phyloP scores from a whole-genome alignment of 306 rosid genomes.

The Ormosia emarginata region DNA sequence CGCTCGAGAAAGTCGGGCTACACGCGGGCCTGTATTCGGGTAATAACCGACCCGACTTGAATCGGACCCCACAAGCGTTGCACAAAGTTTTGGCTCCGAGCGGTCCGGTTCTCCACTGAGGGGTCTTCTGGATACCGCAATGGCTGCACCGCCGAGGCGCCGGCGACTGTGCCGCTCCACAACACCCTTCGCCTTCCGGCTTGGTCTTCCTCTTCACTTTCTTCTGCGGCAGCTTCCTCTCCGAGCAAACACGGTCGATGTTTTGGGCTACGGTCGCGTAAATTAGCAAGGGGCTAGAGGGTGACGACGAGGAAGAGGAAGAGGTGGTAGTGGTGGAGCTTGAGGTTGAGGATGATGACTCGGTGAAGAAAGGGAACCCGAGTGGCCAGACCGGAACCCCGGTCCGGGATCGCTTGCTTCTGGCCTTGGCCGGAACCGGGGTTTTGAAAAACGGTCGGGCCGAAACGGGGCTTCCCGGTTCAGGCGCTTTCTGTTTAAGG shows the following conservation, averaged over 20 bases:
- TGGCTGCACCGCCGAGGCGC: constrained; percentile 81
- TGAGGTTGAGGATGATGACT: constrained; percentile 53
- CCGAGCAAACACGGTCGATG: constrained; percentile 22
- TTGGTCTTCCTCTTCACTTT: constrained; percentile 31
- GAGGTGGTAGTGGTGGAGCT: constrained; percentile 35
- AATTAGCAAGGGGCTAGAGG: constrained; percentile 43
- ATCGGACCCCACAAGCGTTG: constrained; percentile 90
- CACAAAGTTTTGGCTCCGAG: constrained; percentile 80
- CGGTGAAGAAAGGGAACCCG: constrained; percentile 52
- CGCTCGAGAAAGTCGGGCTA: constrained; percentile 84
- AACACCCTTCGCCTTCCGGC: not conserved
- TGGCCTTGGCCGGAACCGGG: constrained; percentile 73
- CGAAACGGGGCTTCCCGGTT: not conserved
- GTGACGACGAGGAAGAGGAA: constrained; percentile 47
- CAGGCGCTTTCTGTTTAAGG: not conserved
- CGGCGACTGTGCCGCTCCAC: too few species aligned
- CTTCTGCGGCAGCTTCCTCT: not conserved
- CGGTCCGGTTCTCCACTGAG: constrained; percentile 95
- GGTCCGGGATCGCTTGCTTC: constrained; percentile 67
- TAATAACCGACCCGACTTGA: constrained; percentile 81
- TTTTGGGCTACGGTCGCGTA: constrained; percentile 21
- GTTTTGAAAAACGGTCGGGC: constrained; percentile 45
- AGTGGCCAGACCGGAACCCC: constrained; percentile 79
- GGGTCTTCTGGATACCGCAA: constrained; percentile 94
- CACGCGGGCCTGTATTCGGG: constrained; percentile 96